A percentile compares a stretch with the other conserved stretches of the same genome.
Conservation (phyloP, 2,329 filamentous ascomycete species). For the Monilinia polystroma region DNA sequence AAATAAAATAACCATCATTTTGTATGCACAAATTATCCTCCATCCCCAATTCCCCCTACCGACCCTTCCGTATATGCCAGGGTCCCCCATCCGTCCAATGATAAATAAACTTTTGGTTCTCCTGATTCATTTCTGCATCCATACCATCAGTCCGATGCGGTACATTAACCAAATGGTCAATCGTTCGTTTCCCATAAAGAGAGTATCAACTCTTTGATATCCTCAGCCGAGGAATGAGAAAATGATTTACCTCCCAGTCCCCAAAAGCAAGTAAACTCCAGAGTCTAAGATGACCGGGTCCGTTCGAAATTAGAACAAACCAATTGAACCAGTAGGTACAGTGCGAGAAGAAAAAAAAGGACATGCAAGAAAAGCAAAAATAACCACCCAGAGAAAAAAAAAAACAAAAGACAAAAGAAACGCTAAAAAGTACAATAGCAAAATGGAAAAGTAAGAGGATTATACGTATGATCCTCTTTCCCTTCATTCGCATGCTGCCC, state of each 20-base stretch:
- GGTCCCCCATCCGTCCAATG: conserved; percentile 10
- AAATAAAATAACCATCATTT: conserved; percentile 15
- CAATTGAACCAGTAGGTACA: conserved; percentile 7
- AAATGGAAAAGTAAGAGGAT: conserved; percentile 16
- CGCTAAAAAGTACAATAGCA: conserved; percentile 21
- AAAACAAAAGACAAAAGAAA: not conserved
- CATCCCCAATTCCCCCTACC: not conserved
- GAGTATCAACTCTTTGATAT: not conserved
- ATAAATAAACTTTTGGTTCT: conserved; percentile 14
- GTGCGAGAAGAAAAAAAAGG: not conserved
- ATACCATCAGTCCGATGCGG: conserved; percentile 1
- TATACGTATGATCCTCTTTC: not conserved
- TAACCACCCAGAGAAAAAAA: conserved; percentile 9
- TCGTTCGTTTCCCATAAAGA: not conserved
- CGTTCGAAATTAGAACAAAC: conserved; percentile 16
- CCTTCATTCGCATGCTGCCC: conserved; percentile 20
- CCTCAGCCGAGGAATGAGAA: conserved; percentile 1
- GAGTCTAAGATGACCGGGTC: conserved; percentile 12
- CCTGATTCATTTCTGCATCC: conserved; percentile 10
- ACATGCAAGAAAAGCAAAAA: conserved; percentile 16
- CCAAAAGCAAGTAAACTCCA: conserved; percentile 14
- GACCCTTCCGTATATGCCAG: conserved; percentile 15
- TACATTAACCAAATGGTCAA: conserved; percentile 11
- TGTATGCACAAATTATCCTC: conserved; percentile 16
- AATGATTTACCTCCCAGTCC: conserved; percentile 5